Conservation (phyloP, 352 stramenopile species). For the Blastocystis sp. region DNA sequence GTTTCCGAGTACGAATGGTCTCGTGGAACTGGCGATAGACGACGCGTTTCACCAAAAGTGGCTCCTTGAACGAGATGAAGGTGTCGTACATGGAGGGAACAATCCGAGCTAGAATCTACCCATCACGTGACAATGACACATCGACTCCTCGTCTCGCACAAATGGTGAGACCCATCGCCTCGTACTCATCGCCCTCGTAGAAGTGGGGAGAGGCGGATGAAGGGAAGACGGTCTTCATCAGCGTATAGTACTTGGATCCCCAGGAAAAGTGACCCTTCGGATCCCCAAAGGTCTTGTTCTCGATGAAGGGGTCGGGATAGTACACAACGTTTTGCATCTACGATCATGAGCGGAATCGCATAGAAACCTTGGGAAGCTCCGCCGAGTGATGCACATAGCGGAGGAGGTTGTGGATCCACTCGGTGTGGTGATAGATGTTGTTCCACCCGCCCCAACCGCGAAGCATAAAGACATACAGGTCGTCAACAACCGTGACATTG, state of each 20-base stretch:
- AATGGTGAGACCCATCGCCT: not conserved
- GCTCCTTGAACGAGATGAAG: conserved; percentile 20
- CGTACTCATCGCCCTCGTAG: conserved; percentile 33
- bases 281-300: conserved; percentile 49
- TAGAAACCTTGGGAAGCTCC: not conserved
- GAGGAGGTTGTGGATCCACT: conserved; percentile 65
- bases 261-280: conserved; percentile 53
- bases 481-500: not conserved
- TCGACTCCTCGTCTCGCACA: conserved; percentile 36
- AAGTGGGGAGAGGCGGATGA: not conserved
- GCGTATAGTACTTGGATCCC: conserved; percentile 43
- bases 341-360: not conserved
- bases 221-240: conserved; percentile 33
- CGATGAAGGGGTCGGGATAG: conserved; percentile 29
- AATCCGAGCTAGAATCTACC: conserved; percentile 54
- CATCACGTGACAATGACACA: too few relatives aligned
- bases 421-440: conserved; percentile 72
- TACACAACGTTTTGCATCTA: conserved; percentile 64
- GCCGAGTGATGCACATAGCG: conserved; percentile 49
- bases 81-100: conserved; percentile 54
- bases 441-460: conserved; percentile 67
- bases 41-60: conserved; percentile 19
- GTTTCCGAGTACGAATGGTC: not conserved
- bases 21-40: conserved; percentile 10
- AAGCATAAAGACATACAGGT: conserved; percentile 48